These are phyloP conservation scores for Trichothecium roseum DNA, from an alignment of 2,329 filamentous ascomycete species.

Conservation along the genomic window DNA sequence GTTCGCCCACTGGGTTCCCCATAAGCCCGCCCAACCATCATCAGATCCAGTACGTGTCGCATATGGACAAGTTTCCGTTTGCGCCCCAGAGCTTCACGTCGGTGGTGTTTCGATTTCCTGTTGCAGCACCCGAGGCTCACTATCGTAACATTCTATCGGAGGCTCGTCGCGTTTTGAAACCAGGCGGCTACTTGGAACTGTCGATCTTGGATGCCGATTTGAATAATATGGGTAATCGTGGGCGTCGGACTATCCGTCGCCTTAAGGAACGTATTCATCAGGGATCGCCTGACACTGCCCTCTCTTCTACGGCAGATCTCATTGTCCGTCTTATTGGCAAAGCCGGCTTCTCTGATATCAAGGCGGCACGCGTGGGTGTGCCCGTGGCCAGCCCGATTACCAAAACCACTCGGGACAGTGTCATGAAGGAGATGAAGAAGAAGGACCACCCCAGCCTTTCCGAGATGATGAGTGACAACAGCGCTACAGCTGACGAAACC, in stretches of 20 bases:
- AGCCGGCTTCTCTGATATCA: slow-evolving; percentile 61
- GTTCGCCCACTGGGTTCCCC: slow-evolving; percentile 35
- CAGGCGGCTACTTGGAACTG: slow-evolving; percentile 70
- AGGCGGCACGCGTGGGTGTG: slow-evolving; percentile 67
- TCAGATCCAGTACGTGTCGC: slow-evolving; percentile 58
- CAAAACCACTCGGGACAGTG: slow-evolving; percentile 11
- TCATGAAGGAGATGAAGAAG: slow-evolving; percentile 13
- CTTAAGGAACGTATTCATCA: slow-evolving; percentile 62
- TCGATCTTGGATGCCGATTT: slow-evolving; percentile 71
- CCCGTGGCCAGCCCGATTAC: slow-evolving; percentile 51
- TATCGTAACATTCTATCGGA: slow-evolving; percentile 65
- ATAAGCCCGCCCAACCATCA: slow-evolving; percentile 60
- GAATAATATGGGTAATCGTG: slow-evolving; percentile 68
- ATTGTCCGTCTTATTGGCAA: slow-evolving; percentile 58
- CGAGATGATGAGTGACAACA: slow-evolving; percentile 63
- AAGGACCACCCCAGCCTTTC: slow-evolving; percentile 45
- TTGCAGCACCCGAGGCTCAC: slow-evolving; percentile 55
- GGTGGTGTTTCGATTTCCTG: slow-evolving; percentile 68
- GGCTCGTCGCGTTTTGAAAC: slow-evolving; percentile 65
- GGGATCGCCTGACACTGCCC: slow-evolving; percentile 46
- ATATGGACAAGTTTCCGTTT: slow-evolving; percentile 62
- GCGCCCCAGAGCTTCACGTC: slow-evolving; percentile 64
- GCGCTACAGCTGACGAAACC: slow-evolving; percentile 64
- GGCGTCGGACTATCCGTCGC: slow-evolving; percentile 56
- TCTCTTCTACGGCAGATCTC: slow-evolving; percentile 49